Evolutionary conservation across 805 yeast species (phyloP).

Genomic region (Saturnispora sekii): DNA sequence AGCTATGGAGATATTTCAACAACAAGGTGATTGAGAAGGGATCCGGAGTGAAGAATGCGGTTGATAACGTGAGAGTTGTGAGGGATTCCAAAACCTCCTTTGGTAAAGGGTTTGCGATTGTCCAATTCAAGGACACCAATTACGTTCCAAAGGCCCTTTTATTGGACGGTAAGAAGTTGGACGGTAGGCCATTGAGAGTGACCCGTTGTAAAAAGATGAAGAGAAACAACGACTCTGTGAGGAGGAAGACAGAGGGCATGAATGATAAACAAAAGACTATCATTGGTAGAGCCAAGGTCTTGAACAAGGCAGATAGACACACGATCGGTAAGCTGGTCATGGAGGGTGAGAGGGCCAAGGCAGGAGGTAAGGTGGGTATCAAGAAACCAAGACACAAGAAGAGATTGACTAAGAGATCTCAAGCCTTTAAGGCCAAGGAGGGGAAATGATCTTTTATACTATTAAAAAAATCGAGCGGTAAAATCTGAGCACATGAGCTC

Average conservation of each 20-base stretch:
- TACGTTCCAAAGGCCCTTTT: constrained; percentile 75
- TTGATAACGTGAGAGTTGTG: constrained; percentile 82
- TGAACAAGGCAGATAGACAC: constrained; percentile 74
- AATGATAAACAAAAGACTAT: constrained; percentile 64
- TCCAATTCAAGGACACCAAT: constrained; percentile 69
- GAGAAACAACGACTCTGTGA: constrained; percentile 19
- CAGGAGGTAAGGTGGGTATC: constrained; percentile 47
- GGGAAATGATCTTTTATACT: neutral
- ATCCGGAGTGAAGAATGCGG: constrained; percentile 28
- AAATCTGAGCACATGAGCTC: neutral
- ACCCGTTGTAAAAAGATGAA: constrained; percentile 48
- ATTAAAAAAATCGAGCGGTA: neutral
- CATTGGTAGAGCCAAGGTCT: constrained; percentile 68
- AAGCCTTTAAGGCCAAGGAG: constrained; percentile 21
- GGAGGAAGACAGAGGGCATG: constrained; percentile 25
- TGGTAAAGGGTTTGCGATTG: constrained; percentile 96
- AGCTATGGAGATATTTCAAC: constrained; percentile 73
- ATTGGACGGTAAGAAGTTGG: constrained; percentile 57
- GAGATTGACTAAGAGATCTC: constrained; percentile 42
- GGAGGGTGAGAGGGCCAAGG: constrained; percentile 74
- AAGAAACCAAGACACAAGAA: constrained; percentile 50
- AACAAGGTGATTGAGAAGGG: constrained; percentile 34
- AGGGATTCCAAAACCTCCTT: constrained; percentile 90
- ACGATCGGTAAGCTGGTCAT: constrained; percentile 48
- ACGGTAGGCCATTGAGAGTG: constrained; percentile 61